Percentiles rank a stretch among this genome's conserved stretches.
Evolutionary conservation across 331 rosid genomes (phyloP).

Genomic region (Arachis monticola): DNA sequence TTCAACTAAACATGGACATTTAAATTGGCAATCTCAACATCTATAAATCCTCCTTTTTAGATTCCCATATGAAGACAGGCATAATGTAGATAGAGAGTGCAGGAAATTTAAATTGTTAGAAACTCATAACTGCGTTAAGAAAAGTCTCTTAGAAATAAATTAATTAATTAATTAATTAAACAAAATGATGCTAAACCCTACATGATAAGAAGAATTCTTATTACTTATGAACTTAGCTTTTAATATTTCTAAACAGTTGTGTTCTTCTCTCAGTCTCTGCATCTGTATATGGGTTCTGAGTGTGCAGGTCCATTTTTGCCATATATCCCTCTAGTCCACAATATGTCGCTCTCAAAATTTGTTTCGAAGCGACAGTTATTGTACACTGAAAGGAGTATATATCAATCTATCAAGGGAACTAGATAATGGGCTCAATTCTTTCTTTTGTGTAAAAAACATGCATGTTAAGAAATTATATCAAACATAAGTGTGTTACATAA

Average conservation of each 20-base stretch:
- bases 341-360: too few relatives aligned
- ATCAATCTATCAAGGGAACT: not conserved
- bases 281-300: not conserved
- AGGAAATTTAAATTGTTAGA: slow-evolving; percentile 11
- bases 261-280: not conserved
- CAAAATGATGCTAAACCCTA: not conserved
- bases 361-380: too few relatives aligned
- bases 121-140: too few relatives aligned
- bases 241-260: not conserved
- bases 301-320: not conserved
- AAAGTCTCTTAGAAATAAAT: too few relatives aligned
- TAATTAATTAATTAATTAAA: too few relatives aligned
- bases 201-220: slow-evolving; percentile 6
- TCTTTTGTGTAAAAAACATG: slow-evolving; percentile 15
- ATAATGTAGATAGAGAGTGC: slow-evolving; percentile 3
- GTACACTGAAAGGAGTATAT: not conserved
- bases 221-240: not conserved
- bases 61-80: slow-evolving; percentile 6
- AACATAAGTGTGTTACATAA: slow-evolving; percentile 18
- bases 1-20: slow-evolving; percentile 75
- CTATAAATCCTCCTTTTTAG: not conserved
- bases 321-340: not conserved
- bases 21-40: slow-evolving; percentile 52
- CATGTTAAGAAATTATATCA: slow-evolving; percentile 4
- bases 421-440: slow-evolving; percentile 5